Conservation (phyloP, 192 early-diverging fungal genomes). For the Backusella macrospora region DNA sequence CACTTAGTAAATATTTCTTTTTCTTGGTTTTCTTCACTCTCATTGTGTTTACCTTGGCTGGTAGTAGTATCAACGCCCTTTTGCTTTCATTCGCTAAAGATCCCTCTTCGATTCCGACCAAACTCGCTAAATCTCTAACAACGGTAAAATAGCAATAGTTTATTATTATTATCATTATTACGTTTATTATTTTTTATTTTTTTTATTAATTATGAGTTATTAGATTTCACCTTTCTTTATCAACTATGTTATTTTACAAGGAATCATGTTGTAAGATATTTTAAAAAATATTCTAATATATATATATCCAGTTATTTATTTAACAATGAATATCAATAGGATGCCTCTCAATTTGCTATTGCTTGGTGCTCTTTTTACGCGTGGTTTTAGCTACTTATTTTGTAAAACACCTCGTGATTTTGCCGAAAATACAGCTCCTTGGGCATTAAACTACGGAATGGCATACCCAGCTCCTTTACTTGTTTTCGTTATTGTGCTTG, state of each 20-base stretch:
- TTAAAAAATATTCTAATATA: no score
- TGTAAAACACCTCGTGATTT: slow-evolving; percentile 77
- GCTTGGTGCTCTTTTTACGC: slow-evolving; percentile 59
- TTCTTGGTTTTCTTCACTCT: slow-evolving; percentile 77
- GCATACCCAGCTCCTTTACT: slow-evolving; percentile 67
- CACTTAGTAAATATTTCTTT: slow-evolving; percentile 60
- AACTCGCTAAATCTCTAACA: slow-evolving; percentile 64
- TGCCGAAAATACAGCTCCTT: slow-evolving; percentile 67
- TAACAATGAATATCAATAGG: slow-evolving; percentile 5
- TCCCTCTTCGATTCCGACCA: slow-evolving; percentile 55
- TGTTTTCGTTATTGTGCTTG: slow-evolving; percentile 68
- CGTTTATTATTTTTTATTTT: background rate
- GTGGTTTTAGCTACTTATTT: slow-evolving; percentile 53
- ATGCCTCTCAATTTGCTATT: slow-evolving; percentile 68
- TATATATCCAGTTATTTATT: background rate
- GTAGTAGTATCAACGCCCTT: slow-evolving; percentile 60
- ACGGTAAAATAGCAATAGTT: slow-evolving; percentile 34
- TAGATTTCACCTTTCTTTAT: slow-evolving; percentile 77
- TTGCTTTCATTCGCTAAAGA: slow-evolving; percentile 57
- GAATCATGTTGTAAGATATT: slow-evolving; percentile 51
- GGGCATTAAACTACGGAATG: slow-evolving; percentile 65
- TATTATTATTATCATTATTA: background rate
- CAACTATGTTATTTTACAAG: slow-evolving; percentile 72
- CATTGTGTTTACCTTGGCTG: slow-evolving; percentile 70
- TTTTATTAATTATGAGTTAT: background rate